A percentile compares a stretch with the other conserved stretches of the same genome.
These are phyloP conservation scores for Candida pseudoviswanathii DNA, from an alignment of 1,139 yeast genomes.

Conservation along the genomic window DNA sequence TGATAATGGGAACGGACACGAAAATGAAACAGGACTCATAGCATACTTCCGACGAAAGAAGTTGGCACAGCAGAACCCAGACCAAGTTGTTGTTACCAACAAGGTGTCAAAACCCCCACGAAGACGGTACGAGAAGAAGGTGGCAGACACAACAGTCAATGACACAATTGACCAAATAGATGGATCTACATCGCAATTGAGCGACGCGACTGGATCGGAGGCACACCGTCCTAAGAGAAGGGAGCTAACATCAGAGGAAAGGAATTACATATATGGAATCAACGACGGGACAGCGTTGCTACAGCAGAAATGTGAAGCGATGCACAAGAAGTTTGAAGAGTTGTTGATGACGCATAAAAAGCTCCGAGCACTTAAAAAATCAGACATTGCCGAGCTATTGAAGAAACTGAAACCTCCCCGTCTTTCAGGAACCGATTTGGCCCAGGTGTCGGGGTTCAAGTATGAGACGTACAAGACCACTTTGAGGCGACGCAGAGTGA, in stretches of 20 bases:
- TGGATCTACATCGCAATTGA: not conserved
- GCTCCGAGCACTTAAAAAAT: not conserved
- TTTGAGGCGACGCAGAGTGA: not conserved
- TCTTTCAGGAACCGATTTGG: not conserved
- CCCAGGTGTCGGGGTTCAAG: not conserved
- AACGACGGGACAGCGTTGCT: not conserved
- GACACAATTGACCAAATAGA: not conserved
- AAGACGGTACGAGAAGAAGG: too few relatives aligned
- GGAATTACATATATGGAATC: slow-evolving; percentile 3
- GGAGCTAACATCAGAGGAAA: slow-evolving; percentile 1
- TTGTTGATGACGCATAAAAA: not conserved
- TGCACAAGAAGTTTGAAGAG: not conserved
- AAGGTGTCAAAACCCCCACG: too few relatives aligned
- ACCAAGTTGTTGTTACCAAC: too few relatives aligned
- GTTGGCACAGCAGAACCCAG: too few relatives aligned
- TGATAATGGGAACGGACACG: too few relatives aligned
- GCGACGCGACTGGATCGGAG: not conserved
- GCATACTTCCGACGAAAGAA: too few relatives aligned
- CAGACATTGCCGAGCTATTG: not conserved
- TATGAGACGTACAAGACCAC: slow-evolving; percentile 2
- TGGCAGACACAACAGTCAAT: too few relatives aligned
- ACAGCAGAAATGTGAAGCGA: not conserved
- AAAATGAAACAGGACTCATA: too few relatives aligned
- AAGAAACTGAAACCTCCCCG: slow-evolving; percentile 4
- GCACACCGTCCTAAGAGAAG: not conserved